Evolutionary conservation across 176 grass and related monocot species (phyloP).

Genomic region (Lolium rigidum): DNA sequence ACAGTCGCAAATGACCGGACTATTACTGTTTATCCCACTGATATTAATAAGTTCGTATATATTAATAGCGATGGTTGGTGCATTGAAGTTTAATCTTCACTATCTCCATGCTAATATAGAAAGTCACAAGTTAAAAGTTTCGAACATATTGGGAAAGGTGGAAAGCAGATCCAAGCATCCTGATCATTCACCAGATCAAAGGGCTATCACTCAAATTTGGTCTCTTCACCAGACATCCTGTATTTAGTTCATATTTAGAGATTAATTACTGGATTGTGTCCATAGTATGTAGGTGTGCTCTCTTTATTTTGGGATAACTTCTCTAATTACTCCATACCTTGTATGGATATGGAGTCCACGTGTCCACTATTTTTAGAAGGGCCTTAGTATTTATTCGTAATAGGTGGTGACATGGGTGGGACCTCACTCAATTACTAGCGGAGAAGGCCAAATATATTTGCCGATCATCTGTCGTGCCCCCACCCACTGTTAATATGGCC

Average conservation of each 20-base stretch:
- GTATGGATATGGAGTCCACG: constrained; percentile 1
- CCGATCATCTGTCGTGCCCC: background rate
- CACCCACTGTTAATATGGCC: background rate
- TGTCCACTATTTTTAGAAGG: background rate
- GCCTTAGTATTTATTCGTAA: background rate
- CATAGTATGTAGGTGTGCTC: background rate
- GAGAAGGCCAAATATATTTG: background rate
- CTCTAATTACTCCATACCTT: background rate
- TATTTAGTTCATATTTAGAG: constrained; percentile 4
- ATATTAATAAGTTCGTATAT: background rate
- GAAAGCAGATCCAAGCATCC: constrained; percentile 13
- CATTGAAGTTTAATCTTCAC: background rate
- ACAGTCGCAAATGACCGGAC: background rate
- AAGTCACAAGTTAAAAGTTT: constrained; percentile 16
- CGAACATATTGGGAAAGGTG: constrained; percentile 1
- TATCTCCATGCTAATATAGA: constrained; percentile 16
- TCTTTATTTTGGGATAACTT: background rate
- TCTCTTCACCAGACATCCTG: background rate
- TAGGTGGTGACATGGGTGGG: background rate
- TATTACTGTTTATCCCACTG: constrained; percentile 6
- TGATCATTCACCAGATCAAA: background rate
- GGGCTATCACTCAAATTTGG: background rate
- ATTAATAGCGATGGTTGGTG: background rate
- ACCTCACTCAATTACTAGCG: background rate
- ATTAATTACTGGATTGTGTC: background rate